Percentiles rank a stretch among this genome's conserved stretches.
Conservation (phyloP, 148 eudicot species). For the Spergularia marina region DNA sequence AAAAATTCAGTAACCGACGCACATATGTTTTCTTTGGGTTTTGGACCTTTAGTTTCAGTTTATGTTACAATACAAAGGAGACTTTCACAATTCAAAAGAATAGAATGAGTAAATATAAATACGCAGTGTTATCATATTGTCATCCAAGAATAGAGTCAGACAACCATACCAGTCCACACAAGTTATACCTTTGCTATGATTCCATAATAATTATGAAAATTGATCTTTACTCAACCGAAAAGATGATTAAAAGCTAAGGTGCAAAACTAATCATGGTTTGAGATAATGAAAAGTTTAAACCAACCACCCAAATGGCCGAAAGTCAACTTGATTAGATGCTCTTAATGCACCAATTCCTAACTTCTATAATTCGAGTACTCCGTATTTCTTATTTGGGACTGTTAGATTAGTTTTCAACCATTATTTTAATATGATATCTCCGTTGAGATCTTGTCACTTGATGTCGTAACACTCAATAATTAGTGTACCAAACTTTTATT, state of each 20-base stretch:
- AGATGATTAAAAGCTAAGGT: not conserved
- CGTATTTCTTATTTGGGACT: not conserved
- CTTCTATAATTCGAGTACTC: not conserved
- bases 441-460: no score
- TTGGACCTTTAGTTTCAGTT: no score
- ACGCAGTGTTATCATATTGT: no score
- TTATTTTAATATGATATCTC: not conserved
- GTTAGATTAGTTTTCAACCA: not conserved
- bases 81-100: no score
- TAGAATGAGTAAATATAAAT: no score
- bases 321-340: constrained; percentile 25
- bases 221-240: constrained; percentile 22
- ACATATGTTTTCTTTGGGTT: no score
- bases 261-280: constrained; percentile 21
- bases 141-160: no score
- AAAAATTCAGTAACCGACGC: no score
- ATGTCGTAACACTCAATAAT: no score
- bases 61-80: no score
- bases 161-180: not conserved
- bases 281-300: not conserved
- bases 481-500: no score
- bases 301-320: not conserved
- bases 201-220: constrained; percentile 15
- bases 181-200: not conserved
- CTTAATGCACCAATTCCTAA: constrained; percentile 10